Base-by-base conservation (phyloP, 441 rosid species). In the Pelargonium myrrhifolium region DNA sequence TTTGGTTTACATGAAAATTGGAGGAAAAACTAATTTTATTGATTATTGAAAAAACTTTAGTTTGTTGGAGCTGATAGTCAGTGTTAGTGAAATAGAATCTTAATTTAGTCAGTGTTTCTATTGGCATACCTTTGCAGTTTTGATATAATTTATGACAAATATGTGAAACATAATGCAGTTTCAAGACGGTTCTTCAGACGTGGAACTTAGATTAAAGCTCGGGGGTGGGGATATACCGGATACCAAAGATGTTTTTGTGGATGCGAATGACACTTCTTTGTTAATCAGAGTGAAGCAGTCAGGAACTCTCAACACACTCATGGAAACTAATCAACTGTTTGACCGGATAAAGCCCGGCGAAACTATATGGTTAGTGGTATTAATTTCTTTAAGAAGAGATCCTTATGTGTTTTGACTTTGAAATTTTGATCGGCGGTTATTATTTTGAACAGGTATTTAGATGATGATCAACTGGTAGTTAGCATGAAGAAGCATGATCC, bases 401-500 rank as follows among this genome's bases (percentile, higher is more conserved):
- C 26, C 24, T 70, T 65, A 21, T 12, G 7, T 18, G 45, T 58
- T 21, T 47, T 10, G 69, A 66, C 24, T 14, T 56, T 37, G 10
- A 37, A 37, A 6, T 53, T 43, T 51, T 59, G 35, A 37, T 18
- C 39, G 45, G 3, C n/a, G 56, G 37, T 43, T 53, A 20, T 45
- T 66, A 56, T 62, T 74, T 75, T 71, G 74, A 66, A 59, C 83
- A 88, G 93, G 96, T 93, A 83, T 42, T 80, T 87, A 76, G 97
- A 89, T 66, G 95, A 89, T 28, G 89, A 87, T 72, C 83, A 87
- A 71, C 81, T 93, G 65, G 92, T 93, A 70, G 85, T 90, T 8
- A 93, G 83, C 80, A 71, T 93, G 86, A 93, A 89, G 80, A 93
- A 90, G 82, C 90, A 83, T 71, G 92, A 86, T 68, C 89, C 90